phyloP scores from a whole-genome alignment of 495 filamentous ascomycete genomes.

The Podospora anserina region DNA sequence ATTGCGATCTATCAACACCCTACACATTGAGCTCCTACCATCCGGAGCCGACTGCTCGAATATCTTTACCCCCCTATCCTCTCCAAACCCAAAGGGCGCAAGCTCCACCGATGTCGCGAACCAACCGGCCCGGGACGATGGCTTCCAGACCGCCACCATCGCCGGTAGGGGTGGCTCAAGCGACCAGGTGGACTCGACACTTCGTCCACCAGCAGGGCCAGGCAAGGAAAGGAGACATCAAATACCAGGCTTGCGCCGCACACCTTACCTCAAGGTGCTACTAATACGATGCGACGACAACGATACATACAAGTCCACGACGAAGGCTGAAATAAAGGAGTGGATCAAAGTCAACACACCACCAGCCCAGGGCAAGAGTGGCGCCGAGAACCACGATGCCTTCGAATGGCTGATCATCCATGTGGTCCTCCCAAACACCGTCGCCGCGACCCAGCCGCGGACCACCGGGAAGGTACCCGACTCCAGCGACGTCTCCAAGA shows the following conservation, averaged over 20 bases:
- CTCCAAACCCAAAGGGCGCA: slow-evolving; percentile 33
- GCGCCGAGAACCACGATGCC: slow-evolving; percentile 81
- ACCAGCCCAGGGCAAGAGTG: slow-evolving; percentile 50
- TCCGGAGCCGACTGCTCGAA: slow-evolving; percentile 39
- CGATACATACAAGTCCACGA: slow-evolving; percentile 79
- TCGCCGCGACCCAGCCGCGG: slow-evolving; percentile 67
- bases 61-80: slow-evolving; percentile 39
- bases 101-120: slow-evolving; percentile 42
- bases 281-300: slow-evolving; percentile 90
- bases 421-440: slow-evolving; percentile 77
- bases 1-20: slow-evolving; percentile 83
- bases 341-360: slow-evolving; percentile 80
- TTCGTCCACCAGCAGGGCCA: slow-evolving; percentile 22
- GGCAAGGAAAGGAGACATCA: slow-evolving; percentile 74
- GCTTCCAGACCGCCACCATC: slow-evolving; percentile 46
- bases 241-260: slow-evolving; percentile 89
- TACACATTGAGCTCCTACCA: slow-evolving; percentile 82
- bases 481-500: slow-evolving; percentile 41
- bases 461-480: slow-evolving; percentile 38
- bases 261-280: slow-evolving; percentile 89
- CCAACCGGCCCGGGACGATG: slow-evolving; percentile 45
- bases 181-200: slow-evolving; percentile 34
- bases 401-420: slow-evolving; percentile 96
- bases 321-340: slow-evolving; percentile 74
- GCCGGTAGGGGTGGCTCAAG: slow-evolving; percentile 28